Evolutionary conservation across 2,329 filamentous ascomycete species (phyloP).

Genomic region (Talaromyces sp.): DNA sequence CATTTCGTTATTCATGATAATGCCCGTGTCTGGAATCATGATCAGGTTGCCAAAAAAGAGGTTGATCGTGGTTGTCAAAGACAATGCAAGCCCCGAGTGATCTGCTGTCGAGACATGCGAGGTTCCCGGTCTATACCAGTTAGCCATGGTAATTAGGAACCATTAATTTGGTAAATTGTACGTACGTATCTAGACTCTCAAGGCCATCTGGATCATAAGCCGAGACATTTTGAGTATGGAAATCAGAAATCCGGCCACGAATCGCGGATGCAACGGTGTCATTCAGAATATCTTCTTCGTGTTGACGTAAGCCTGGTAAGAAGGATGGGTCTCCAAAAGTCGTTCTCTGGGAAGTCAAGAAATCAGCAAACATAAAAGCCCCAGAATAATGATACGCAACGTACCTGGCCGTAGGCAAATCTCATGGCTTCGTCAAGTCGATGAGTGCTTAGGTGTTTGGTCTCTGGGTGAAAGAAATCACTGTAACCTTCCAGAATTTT

Average conservation of each 20-base stretch:
- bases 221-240: slow-evolving; percentile 66
- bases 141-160: not conserved
- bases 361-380: not conserved
- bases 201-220: slow-evolving; percentile 70
- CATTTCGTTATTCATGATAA: slow-evolving; percentile 70
- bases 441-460: slow-evolving; percentile 70
- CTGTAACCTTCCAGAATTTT: slow-evolving; percentile 81
- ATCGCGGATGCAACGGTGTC: slow-evolving; percentile 59
- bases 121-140: slow-evolving; percentile 47
- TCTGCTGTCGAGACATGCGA: slow-evolving; percentile 65
- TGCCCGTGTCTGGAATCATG: slow-evolving; percentile 76
- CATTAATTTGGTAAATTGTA: not conserved
- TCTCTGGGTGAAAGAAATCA: slow-evolving; percentile 58
- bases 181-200: slow-evolving; percentile 62
- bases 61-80: slow-evolving; percentile 84
- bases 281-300: slow-evolving; percentile 68
- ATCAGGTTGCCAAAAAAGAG: slow-evolving; percentile 77
- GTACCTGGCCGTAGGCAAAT: slow-evolving; percentile 72
- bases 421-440: slow-evolving; percentile 83
- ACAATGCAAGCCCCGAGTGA: slow-evolving; percentile 69
- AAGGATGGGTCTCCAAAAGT: slow-evolving; percentile 80
- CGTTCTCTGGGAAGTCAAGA: slow-evolving; percentile 53
- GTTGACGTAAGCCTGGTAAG: slow-evolving; percentile 60
- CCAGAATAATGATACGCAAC: not conserved
- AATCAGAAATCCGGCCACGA: slow-evolving; percentile 68